Evolutionary conservation across 176 grass and related monocot species (phyloP), one percentile per base, ranked within the genome.

Genomic region (Paspalum notatum): DNA sequence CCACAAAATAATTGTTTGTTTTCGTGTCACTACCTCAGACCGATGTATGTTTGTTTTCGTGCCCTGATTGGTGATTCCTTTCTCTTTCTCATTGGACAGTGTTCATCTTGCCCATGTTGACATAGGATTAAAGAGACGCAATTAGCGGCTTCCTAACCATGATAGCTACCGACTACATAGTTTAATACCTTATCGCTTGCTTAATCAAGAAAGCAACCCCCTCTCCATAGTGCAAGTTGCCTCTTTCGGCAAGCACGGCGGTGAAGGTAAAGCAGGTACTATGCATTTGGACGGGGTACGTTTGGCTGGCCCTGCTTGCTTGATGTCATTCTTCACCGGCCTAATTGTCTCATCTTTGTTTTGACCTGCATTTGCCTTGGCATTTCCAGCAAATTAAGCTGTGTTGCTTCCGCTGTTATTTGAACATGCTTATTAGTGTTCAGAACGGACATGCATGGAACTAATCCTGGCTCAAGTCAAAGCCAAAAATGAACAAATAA

Each of bases 241-340:
- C 27, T 42, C 49, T 81, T 75, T 66, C 1, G 77, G 77, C 49
- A 75, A 75, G n/a, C 54, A 65, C 7, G 20, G 58, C 7, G 59
- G 24, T 62, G 59, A 62, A 58, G 11, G 11, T 60, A 60, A 8
- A 8, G 51, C 60, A 68, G 58, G 58, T 59, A 50, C 18, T 9
- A 71, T 82, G 80, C 6, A 87, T 8, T 12, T 83, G 71, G 71
- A 67, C 71, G 22, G 22, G 11, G 3, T n/a, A n/a, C n/a, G 2
- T 38, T 67, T 46, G 40, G 14, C 10, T n/a, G 25, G 47, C 18
- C 41, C 57, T 46, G 0, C 38, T 54, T 8, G 58, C 32, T 1
- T 41, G 56, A 59, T 59, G 61, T 60, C 61, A 15, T 39, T 21
- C 53, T 17, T 57, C 74, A 32, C 54, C 47, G 47, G 57, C 57